Evolutionary conservation across 2,329 filamentous ascomycete species (phyloP), one percentile per base, ranked within the genome.

Genomic region (Mycogone perniciosa): DNA sequence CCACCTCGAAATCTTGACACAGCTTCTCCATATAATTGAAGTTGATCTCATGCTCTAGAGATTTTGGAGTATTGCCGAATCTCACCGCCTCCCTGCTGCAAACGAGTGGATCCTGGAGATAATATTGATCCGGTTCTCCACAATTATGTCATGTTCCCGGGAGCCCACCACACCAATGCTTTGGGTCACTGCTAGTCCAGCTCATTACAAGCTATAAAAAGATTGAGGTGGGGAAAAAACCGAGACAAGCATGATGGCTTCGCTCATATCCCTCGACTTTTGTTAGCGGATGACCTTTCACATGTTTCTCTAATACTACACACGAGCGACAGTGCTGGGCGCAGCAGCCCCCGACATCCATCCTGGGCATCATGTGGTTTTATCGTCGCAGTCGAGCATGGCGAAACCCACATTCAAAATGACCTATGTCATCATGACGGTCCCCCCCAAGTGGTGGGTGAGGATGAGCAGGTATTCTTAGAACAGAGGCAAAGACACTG

Each of bases 11-110:
- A 26, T 33, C 11, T 44, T 11, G 11, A 9, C 39, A 42, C 40
- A 27, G 30, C 29, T 35, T 45, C 9, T n/a, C 20, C 7, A n/a
- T 20, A 7, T 45, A 8, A 31, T 37, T 31, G 13, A 31, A 27
- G 9, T 38, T 11, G 35, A 10, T 37, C 31, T 35, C 41, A 44
- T 35, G 38, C 20, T 53, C 61, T 57, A 44, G 61, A 64, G 57
- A 64, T 65, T 70, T 67, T 62, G 59, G 30, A 51, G 58, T 71
- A 65, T 63, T 71, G 68, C 68, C 67, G 40, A 6, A 10, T 2
- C 34, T 53, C 59, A 67, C 67, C 64, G 61, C 62, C 56, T 52
- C 59, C 59, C 60, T 58, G 57, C 59, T 56, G 60, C 55, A 63
- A 58, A 20, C n/a, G 58, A 56, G 41, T 7, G 59, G 56, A 10